phyloP scores from a whole-genome alignment of 208 protist species.

The Trypanosoma platydactyli region DNA sequence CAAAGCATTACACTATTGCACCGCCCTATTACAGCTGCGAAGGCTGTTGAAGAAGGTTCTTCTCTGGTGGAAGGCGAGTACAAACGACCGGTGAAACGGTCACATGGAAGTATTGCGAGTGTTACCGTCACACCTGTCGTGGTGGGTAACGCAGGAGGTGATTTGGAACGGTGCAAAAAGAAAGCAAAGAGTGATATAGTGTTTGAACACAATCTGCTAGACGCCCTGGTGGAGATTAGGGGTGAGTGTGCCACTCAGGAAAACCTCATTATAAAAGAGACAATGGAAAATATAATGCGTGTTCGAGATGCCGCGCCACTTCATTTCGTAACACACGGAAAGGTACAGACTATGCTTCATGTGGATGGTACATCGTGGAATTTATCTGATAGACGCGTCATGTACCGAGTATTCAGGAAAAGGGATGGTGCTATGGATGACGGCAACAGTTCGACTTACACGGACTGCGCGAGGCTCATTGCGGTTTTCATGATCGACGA shows the following conservation, averaged over 20 bases:
- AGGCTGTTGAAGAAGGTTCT: slow-evolving; percentile 43
- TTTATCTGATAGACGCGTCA: slow-evolving; percentile 57
- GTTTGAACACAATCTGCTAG: slow-evolving; percentile 27
- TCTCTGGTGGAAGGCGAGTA: slow-evolving; percentile 1
- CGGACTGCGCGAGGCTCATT: slow-evolving; percentile 59
- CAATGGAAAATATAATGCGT: slow-evolving; percentile 38
- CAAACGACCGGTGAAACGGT: neutral
- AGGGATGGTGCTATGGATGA: slow-evolving; percentile 20
- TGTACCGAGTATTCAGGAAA: slow-evolving; percentile 68
- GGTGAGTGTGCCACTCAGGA: slow-evolving; percentile 3
- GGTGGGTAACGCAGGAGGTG: slow-evolving; percentile 1
- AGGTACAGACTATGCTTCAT: slow-evolving; percentile 15
- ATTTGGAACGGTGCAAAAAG: slow-evolving; percentile 4
- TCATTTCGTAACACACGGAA: slow-evolving; percentile 40
- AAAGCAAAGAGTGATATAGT: slow-evolving; percentile 16
- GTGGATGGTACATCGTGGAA: slow-evolving; percentile 46
- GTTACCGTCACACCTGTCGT: slow-evolving; percentile 18
- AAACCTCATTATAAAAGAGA: slow-evolving; percentile 36
- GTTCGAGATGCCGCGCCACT: slow-evolving; percentile 47
- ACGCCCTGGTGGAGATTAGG: slow-evolving; percentile 12
- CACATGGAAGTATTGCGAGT: slow-evolving; percentile 2
- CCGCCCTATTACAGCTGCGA: slow-evolving; percentile 23
- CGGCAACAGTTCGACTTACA: slow-evolving; percentile 34
- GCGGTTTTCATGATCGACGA: slow-evolving; percentile 76
- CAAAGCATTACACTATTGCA: slow-evolving; percentile 45